These are phyloP conservation scores for Luffa aegyptiaca DNA, from an alignment of 306 rosid species.

Conservation along the genomic window DNA sequence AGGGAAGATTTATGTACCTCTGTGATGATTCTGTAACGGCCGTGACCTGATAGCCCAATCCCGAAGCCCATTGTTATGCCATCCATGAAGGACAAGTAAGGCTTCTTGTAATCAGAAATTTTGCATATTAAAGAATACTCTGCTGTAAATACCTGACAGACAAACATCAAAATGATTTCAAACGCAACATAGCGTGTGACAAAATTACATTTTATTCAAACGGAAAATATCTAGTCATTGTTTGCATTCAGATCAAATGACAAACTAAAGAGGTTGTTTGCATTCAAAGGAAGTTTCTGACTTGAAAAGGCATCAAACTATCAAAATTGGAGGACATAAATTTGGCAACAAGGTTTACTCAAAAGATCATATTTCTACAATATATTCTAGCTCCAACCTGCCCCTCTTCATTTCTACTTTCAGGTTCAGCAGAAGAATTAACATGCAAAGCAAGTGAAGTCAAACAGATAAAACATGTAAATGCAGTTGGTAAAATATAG, in stretches of 20 bases:
- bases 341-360: background rate
- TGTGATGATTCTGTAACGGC: slow-evolving; percentile 77
- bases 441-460: background rate
- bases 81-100: slow-evolving; percentile 89
- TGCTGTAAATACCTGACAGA: slow-evolving; percentile 72
- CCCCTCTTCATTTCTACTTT: background rate
- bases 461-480: background rate
- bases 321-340: background rate
- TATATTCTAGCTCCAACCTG: background rate
- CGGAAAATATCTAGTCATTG: background rate
- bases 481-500: background rate
- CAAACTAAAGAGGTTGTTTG: background rate
- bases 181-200: background rate
- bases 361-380: background rate
- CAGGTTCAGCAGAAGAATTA: background rate
- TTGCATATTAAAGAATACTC: slow-evolving; percentile 95
- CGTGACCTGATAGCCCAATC: slow-evolving; percentile 93
- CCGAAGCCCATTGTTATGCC: slow-evolving; percentile 99
- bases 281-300: background rate
- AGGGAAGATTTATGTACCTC: slow-evolving; percentile 45
- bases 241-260: background rate
- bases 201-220: slow-evolving; percentile 1
- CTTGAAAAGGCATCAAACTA: background rate
- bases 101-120: slow-evolving; percentile 79
- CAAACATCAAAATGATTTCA: slow-evolving; percentile 12